A percentile compares a stretch with the other conserved stretches of the same genome.
These are phyloP conservation scores for Hypericum perforatum DNA, from an alignment of 345 rosid species.

Conservation along the genomic window DNA sequence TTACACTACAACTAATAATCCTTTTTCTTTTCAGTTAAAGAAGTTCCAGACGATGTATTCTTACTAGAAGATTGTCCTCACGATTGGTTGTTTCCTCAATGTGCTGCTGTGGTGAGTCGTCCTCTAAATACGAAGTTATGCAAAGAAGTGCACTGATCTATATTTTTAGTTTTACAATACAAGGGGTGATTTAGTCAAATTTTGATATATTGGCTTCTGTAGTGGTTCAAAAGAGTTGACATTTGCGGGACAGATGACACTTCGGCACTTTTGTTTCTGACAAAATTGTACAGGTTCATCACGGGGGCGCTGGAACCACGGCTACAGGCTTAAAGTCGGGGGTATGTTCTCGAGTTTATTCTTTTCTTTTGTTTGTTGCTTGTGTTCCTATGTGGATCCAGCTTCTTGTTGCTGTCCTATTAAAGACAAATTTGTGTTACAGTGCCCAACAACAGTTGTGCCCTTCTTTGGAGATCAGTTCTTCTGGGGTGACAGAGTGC, in stretches of 20 bases:
- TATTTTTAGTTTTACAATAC: not conserved
- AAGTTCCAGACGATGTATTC: constrained; percentile 59
- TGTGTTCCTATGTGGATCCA: no score
- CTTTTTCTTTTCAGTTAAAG: constrained; percentile 45
- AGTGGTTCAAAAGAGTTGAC: no score
- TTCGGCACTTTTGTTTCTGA: constrained; percentile 2
- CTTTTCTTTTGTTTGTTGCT: not conserved
- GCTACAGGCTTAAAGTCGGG: constrained; percentile 95
- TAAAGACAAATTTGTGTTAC: constrained; percentile 18
- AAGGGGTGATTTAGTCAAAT: not conserved
- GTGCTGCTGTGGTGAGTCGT: constrained; percentile 80
- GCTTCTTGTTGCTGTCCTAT: not conserved
- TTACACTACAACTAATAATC: not conserved
- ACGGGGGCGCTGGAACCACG: constrained; percentile 98
- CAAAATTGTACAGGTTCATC: constrained; percentile 62
- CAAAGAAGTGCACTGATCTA: no score
- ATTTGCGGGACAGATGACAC: no score
- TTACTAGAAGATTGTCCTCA: constrained; percentile 92
- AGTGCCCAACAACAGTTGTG: constrained; percentile 95
- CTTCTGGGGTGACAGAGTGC: constrained; percentile 90
- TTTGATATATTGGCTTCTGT: no score
- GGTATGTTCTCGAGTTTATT: constrained; percentile 30
- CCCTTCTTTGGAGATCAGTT: constrained; percentile 99
- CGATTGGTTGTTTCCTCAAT: constrained; percentile 98
- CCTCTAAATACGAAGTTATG: no score